These are phyloP conservation scores for Cutaneotrichosporon sp. DNA, from an alignment of 1,284 basidiomycete genomes.

Conservation along the genomic window DNA sequence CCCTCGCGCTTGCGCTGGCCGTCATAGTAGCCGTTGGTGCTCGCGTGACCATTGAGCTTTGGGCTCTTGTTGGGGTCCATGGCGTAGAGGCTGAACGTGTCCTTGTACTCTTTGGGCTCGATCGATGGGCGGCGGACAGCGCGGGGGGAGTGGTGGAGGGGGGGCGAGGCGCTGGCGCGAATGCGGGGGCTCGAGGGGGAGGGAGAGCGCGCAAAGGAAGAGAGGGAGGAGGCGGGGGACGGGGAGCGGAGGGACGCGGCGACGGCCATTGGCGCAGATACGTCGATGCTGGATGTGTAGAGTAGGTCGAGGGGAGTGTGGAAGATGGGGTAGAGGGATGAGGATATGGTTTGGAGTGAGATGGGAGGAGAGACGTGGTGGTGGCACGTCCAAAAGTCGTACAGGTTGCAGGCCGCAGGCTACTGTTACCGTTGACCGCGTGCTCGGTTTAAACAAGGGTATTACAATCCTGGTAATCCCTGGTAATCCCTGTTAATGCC, in stretches of 20 bases:
- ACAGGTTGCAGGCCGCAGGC: no score
- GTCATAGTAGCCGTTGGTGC: conserved; percentile 4
- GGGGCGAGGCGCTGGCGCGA: conserved; percentile 17
- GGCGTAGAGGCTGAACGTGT: conserved; percentile 4
- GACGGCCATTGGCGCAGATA: conserved; percentile 14
- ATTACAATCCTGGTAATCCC: no score
- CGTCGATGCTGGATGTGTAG: not conserved
- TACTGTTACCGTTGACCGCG: no score
- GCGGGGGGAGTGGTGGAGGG: conserved; percentile 15
- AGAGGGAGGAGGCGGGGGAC: conserved; percentile 11
- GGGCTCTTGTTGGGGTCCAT: conserved; percentile 12
- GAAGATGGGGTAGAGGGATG: not conserved
- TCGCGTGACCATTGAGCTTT: conserved; percentile 8
- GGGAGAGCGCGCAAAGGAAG: conserved; percentile 7
- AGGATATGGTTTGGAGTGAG: not conserved
- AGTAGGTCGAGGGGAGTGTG: not conserved
- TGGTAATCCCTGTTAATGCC: no score
- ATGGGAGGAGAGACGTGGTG: not conserved
- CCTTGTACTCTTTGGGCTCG: conserved; percentile 8
- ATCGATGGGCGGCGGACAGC: conserved; percentile 14
- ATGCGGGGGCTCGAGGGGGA: conserved; percentile 16
- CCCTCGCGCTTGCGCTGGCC: conserved; percentile 7
- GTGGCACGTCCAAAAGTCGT: no score
- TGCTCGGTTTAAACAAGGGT: no score
- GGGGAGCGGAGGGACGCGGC: conserved; percentile 15